Base-by-base conservation (phyloP, 1,139 yeast species). In the Insectozyma bohioensis region DNA sequence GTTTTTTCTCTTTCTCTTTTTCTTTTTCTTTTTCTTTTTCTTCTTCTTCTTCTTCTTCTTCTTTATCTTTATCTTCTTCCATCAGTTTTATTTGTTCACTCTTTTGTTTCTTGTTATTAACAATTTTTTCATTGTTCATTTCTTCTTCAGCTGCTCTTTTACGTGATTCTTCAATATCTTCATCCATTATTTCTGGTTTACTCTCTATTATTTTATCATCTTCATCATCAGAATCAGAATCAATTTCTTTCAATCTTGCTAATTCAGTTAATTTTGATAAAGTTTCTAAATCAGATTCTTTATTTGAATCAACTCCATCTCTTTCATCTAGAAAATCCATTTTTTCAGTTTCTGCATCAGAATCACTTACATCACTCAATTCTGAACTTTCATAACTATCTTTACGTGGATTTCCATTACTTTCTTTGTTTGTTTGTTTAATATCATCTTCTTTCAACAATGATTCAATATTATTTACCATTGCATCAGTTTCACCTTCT, bases 331-430 rank as follows among this genome's bases (percentile, higher is more conserved):
- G 49, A 42, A 69, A 69, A 47, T 78, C 86, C 82, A 83, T 77
- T 43, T 74, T 77, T 50, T 83, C 94, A 2, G 94, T 84, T 53
- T 84, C 94, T 4, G 87, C 90, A 44, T 78, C 80, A 39, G 75
- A 68, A 37, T 78, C 87, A 32, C 78, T 80, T 41, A 78, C 59
- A 42, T 79, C 86, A 33, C 84, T 67, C 31, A 69, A 54, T 39
- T 69, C 75, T 4, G 72, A 65, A 43, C 72, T 65, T 30, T 67
- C 74, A 51, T 62, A 58, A 41, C 53, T 52, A 35, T 51, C 59
- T 24, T 46, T 47, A 20, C 34, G 31, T 11, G 21, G 24, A 14
- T 23, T 20, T 16, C 27, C 26, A 12, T 16, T 20, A n/a, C 12
- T 8, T 7, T n/a, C 11, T 4, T n/a, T 22, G 10, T 18, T 21